Base-by-base conservation (phyloP, 768 basidiomycete species). In the Termitomyces sp. region DNA sequence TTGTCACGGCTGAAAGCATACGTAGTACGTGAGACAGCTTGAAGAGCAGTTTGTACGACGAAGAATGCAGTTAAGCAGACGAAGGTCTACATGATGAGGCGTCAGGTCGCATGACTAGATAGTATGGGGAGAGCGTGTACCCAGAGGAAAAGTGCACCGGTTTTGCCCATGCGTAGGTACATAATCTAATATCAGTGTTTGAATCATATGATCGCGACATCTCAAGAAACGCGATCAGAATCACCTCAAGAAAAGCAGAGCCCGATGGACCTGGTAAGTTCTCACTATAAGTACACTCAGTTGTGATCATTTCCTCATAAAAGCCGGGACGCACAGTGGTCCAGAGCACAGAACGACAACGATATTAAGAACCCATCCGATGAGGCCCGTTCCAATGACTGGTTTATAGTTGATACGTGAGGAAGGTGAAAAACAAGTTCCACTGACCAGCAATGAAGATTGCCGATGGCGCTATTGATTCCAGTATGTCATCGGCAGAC, bases 51-150 rank as follows among this genome's bases (percentile, higher is more conserved):
- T 70, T 91, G 89, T 18, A 83, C 85, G 56, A 92, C 90, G 68
- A 91, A 91, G 75, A 92, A 94, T 0, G 93, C 93, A 16, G 92
- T 91, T 57, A 90, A 68, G 76, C 92, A 93, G 32, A 92, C 88
- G 60, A 87, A 85, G 14, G 76, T 77, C 86, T 86, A 52, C 33
- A 20, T 20, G 20, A 18, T n/a, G 28, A 1, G 22, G 11, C 2
- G 35, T 58, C 40, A 54, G 45, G 26, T 9, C n/a, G 16, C 28
- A 7, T 47, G 26, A 18, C 1, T 24, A n/a, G 33, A 18, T 24
- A 32, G 24, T 24, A 47, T 35, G 20, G 5, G 35, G 32, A 5
- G 24, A 47, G 28, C 10, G 58, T 60, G 52, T 67, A 86, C 85
- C 92, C 92, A 95, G 45, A 94, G 79, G 56, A 88, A 79, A 51